These are phyloP conservation scores for Lathyrus tuberosus DNA, from an alignment of 306 rosid species.

Conservation along the genomic window DNA sequence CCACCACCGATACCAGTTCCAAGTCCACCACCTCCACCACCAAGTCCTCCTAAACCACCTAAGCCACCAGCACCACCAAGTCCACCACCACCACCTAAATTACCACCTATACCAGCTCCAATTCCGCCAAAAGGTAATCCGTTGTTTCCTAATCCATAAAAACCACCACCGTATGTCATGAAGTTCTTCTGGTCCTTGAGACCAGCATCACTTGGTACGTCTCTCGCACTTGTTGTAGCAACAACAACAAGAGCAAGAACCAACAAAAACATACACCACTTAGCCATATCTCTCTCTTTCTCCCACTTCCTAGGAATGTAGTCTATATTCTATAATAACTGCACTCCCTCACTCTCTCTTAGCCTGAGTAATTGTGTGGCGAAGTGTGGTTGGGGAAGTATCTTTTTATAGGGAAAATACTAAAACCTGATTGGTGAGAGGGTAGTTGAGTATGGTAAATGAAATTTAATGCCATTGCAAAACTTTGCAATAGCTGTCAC, in stretches of 20 bases:
- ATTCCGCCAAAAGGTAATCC: slow-evolving; percentile 79
- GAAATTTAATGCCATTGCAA: slow-evolving; percentile 41
- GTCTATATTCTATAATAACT: background rate
- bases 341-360: background rate
- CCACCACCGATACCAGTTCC: slow-evolving; percentile 51
- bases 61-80: slow-evolving; percentile 52
- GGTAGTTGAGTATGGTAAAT: slow-evolving; percentile 58
- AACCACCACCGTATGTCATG: slow-evolving; percentile 62
- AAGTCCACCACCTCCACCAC: slow-evolving; percentile 46
- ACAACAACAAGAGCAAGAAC: slow-evolving; percentile 57
- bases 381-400: background rate
- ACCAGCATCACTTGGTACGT: slow-evolving; percentile 63
- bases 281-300: slow-evolving; percentile 48
- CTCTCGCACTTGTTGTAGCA: slow-evolving; percentile 49
- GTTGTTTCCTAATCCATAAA: slow-evolving; percentile 67
- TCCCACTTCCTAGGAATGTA: slow-evolving; percentile 14
- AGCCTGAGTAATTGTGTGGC: background rate
- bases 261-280: slow-evolving; percentile 43
- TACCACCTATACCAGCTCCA: slow-evolving; percentile 57
- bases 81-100: slow-evolving; percentile 45
- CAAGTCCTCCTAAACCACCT: slow-evolving; percentile 42
- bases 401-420: slow-evolving; percentile 27
- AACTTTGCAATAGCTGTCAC: background rate
- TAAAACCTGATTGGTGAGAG: slow-evolving; percentile 7
- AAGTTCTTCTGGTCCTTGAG: slow-evolving; percentile 85